Conservation (phyloP, 1,284 basidiomycete genomes). For the Schizophyllum commune region DNA sequence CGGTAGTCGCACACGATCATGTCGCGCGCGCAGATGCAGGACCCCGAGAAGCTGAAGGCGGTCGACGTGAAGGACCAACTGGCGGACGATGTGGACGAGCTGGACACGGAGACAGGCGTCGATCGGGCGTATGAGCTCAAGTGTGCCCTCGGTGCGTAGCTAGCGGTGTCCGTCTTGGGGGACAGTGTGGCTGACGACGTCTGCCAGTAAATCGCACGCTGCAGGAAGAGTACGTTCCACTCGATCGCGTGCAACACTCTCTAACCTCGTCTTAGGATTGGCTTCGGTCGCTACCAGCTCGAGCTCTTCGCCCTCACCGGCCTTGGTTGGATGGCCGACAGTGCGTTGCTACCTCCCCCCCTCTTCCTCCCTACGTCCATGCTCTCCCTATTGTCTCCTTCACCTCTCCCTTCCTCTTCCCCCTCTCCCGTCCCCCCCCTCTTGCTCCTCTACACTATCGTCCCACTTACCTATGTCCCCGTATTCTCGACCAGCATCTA, state of each 20-base stretch:
- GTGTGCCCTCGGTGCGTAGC: not conserved
- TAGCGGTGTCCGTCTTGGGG: not conserved
- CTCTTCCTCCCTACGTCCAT: too few relatives aligned
- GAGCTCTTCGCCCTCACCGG: constrained; percentile 53
- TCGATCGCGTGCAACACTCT: not conserved
- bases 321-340: constrained; percentile 45
- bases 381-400: too few relatives aligned
- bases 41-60: too few relatives aligned
- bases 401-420: too few relatives aligned
- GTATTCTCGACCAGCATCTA: too few relatives aligned
- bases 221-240: constrained; percentile 33
- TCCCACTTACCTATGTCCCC: too few relatives aligned
- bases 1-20: too few relatives aligned
- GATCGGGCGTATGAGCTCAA: not conserved
- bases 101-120: not conserved
- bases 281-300: constrained; percentile 54
- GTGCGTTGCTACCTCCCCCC: constrained; percentile 22
- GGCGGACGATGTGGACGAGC: not conserved
- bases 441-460: too few relatives aligned
- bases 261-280: constrained; percentile 13
- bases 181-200: not conserved
- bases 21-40: too few relatives aligned
- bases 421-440: too few relatives aligned
- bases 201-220: constrained; percentile 36
- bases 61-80: not conserved